Percentiles rank a stretch among this genome's conserved stretches.
Evolutionary conservation across 2,329 filamentous ascomycete species (phyloP).

Genomic region (Penicillium italicum): DNA sequence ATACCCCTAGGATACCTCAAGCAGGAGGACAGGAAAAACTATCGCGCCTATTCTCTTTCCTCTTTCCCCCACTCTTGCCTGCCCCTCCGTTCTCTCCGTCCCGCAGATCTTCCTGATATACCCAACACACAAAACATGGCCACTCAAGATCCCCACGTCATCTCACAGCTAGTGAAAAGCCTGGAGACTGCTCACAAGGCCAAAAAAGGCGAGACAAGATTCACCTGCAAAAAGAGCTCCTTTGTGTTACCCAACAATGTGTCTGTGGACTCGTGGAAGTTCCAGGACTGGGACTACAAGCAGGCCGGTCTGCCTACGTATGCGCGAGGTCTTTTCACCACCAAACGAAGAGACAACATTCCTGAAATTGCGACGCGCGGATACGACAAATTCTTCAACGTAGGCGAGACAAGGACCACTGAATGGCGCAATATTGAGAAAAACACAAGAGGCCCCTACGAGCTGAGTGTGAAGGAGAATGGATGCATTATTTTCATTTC

Average conservation of each 20-base stretch:
- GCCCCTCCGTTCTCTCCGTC: background rate
- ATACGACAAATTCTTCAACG: conserved; percentile 99
- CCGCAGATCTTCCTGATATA: conserved; percentile 2
- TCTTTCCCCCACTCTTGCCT: background rate
- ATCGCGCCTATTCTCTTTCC: background rate
- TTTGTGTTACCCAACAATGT: conserved; percentile 66
- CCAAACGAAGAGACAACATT: conserved; percentile 59
- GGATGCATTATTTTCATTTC: conserved; percentile 99
- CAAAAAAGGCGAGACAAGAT: conserved; percentile 52
- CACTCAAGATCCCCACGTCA: conserved; percentile 64
- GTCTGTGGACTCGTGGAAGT: conserved; percentile 82
- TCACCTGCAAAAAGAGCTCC: conserved; percentile 75
- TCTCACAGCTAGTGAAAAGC: conserved; percentile 61
- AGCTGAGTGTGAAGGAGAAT: conserved; percentile 96
- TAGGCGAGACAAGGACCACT: conserved; percentile 75
- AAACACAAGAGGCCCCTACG: conserved; percentile 81
- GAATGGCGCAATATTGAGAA: conserved; percentile 74
- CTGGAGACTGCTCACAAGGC: conserved; percentile 54
- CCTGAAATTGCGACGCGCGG: conserved; percentile 81
- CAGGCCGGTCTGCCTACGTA: conserved; percentile 80
- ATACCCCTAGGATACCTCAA: background rate
- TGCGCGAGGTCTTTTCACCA: conserved; percentile 91
- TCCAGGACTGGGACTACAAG: conserved; percentile 97
- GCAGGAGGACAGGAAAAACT: background rate
- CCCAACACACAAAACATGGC: conserved; percentile 12